Evolutionary conservation across 208 protist species (phyloP).

Genomic region (Lotmaria passim): DNA sequence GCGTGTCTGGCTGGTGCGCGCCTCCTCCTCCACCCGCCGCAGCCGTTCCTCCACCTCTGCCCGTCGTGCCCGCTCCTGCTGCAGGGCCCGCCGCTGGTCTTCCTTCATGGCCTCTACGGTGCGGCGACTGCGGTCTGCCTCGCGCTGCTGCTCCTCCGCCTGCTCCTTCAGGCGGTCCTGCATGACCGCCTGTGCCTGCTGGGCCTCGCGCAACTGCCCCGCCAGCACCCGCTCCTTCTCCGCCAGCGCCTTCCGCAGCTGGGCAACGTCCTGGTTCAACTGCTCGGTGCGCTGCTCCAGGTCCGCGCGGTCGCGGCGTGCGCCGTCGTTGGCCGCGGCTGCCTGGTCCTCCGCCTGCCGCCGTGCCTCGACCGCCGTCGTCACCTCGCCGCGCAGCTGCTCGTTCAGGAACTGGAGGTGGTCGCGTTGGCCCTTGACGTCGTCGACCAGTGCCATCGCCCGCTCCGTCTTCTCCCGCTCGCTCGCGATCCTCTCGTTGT

Average conservation of each 20-base stretch:
- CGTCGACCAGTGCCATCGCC: slow-evolving; percentile 31
- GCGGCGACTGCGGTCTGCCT: slow-evolving; percentile 32
- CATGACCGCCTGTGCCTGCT: slow-evolving; percentile 39
- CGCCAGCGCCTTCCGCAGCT: slow-evolving; percentile 29
- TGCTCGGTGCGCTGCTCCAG: slow-evolving; percentile 22
- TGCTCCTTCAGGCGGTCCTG: slow-evolving; percentile 40
- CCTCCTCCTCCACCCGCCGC: slow-evolving; percentile 20
- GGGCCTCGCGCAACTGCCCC: slow-evolving; percentile 42
- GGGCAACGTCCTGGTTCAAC: slow-evolving; percentile 36
- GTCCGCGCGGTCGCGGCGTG: slow-evolving; percentile 22
- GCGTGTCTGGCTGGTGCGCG: slow-evolving; percentile 4
- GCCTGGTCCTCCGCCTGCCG: slow-evolving; percentile 38
- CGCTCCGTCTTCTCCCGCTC: slow-evolving; percentile 45
- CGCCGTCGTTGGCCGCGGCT: slow-evolving; percentile 10
- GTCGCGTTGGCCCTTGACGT: slow-evolving; percentile 52
- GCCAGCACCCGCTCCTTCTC: slow-evolving; percentile 40
- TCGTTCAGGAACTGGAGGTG: slow-evolving; percentile 55
- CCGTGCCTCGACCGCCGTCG: slow-evolving; percentile 27
- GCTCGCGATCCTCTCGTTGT: slow-evolving; percentile 27
- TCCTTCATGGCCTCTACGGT: slow-evolving; percentile 33
- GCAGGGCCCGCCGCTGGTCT: slow-evolving; percentile 32
- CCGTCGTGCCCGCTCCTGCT: slow-evolving; percentile 37
- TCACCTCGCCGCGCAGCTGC: slow-evolving; percentile 46
- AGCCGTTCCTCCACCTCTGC: slow-evolving; percentile 35
- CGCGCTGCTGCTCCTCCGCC: slow-evolving; percentile 34